phyloP scores from a whole-genome alignment of 768 basidiomycete genomes.

The Boletus rex-veris region DNA sequence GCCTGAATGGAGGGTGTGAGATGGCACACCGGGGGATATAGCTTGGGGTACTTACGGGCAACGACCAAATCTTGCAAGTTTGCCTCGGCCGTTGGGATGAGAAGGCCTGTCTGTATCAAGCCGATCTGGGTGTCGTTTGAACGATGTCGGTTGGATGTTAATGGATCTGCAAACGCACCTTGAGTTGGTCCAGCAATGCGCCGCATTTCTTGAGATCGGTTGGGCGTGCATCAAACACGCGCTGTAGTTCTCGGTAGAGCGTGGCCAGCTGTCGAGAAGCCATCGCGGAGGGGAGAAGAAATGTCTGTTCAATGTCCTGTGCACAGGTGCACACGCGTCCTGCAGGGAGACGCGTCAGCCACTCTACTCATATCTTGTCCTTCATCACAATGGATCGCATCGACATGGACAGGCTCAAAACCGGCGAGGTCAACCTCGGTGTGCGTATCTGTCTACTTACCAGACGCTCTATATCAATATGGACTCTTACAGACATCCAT shows the following conservation, averaged over 20 bases:
- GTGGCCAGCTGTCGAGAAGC: conserved; percentile 50
- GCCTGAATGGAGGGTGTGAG: conserved; percentile 43
- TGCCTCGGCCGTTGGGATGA: conserved; percentile 65
- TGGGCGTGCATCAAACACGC: conserved; percentile 60
- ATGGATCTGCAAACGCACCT: conserved; percentile 43
- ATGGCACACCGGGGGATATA: background rate
- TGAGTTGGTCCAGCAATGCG: conserved; percentile 63
- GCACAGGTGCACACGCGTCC: conserved; percentile 31
- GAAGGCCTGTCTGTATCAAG: conserved; percentile 70
- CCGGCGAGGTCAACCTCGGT: conserved; percentile 95
- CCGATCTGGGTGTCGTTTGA: conserved; percentile 50
- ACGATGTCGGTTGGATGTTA: background rate
- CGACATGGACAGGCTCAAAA: conserved; percentile 85
- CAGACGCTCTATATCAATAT: background rate
- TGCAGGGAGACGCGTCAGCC: conserved; percentile 52
- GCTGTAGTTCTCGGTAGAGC: conserved; percentile 64
- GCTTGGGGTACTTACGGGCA: conserved; percentile 55
- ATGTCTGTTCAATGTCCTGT: too few species aligned
- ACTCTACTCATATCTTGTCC: conserved; percentile 12
- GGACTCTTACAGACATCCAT: conserved; percentile 79
- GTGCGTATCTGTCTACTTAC: conserved; percentile 46
- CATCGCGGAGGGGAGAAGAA: conserved; percentile 34
- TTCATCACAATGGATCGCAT: conserved; percentile 52
- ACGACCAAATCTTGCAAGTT: conserved; percentile 66
- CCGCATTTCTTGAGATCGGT: conserved; percentile 69